A percentile compares a stretch with the other conserved stretches of the same genome.
Conservation (phyloP, 2,329 filamentous ascomycete species). For the Fusarium sp. region DNA sequence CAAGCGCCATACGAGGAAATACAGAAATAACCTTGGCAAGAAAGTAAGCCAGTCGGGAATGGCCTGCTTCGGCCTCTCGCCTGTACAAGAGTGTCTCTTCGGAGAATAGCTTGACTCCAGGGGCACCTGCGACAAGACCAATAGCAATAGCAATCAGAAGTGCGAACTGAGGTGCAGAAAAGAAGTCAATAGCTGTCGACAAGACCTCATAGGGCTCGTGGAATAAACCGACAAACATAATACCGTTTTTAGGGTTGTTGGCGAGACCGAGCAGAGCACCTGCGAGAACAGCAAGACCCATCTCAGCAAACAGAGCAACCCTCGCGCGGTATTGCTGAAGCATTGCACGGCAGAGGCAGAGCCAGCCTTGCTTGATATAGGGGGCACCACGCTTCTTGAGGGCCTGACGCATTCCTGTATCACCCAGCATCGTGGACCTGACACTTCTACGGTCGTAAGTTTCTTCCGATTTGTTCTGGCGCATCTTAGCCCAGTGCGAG, state of each 20-base stretch:
- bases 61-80: slow-evolving; percentile 64
- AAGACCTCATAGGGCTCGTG: slow-evolving; percentile 59
- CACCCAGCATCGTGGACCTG: slow-evolving; percentile 36
- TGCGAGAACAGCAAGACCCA: slow-evolving; percentile 59
- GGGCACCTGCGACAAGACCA: slow-evolving; percentile 59
- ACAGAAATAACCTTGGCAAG: slow-evolving; percentile 62
- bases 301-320: slow-evolving; percentile 61
- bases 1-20: slow-evolving; percentile 59
- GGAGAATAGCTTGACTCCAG: slow-evolving; percentile 65
- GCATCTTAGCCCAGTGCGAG: slow-evolving; percentile 54
- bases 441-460: slow-evolving; percentile 26
- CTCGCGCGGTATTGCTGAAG: slow-evolving; percentile 64
- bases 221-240: slow-evolving; percentile 62
- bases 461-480: slow-evolving; percentile 23
- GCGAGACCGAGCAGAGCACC: slow-evolving; percentile 64
- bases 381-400: slow-evolving; percentile 60
- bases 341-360: slow-evolving; percentile 61
- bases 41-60: slow-evolving; percentile 64
- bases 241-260: slow-evolving; percentile 57
- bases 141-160: slow-evolving; percentile 63
- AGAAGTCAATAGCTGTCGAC: slow-evolving; percentile 60
- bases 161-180: slow-evolving; percentile 59
- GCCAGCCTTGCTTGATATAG: slow-evolving; percentile 58
- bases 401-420: slow-evolving; percentile 51
- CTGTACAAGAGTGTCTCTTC: slow-evolving; percentile 53